Conservation (phyloP, 768 basidiomycete species). For the Hortiboletus campestris region DNA sequence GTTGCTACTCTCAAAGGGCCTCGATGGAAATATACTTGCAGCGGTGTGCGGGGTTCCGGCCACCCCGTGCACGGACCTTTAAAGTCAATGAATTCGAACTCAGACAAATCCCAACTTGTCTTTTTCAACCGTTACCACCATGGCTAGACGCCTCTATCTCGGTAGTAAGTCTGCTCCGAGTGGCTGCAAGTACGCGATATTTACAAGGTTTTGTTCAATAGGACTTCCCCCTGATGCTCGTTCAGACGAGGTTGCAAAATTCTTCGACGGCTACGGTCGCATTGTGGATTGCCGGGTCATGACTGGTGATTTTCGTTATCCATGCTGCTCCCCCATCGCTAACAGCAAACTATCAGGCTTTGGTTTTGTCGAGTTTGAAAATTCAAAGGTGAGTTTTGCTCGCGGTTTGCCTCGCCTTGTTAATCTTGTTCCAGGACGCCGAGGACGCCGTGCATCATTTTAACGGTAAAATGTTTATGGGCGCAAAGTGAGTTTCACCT, state of each 20-base stretch:
- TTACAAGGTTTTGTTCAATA: constrained; percentile 26
- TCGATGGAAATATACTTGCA: not conserved
- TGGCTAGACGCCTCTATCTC: constrained; percentile 85
- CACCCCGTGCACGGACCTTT: constrained; percentile 30
- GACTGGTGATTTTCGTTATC: constrained; percentile 64
- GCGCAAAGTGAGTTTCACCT: constrained; percentile 50
- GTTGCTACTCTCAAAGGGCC: not conserved
- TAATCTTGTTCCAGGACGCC: constrained; percentile 64
- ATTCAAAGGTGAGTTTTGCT: constrained; percentile 50
- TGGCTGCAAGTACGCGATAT: constrained; percentile 2
- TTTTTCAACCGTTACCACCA: constrained; percentile 40
- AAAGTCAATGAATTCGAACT: constrained; percentile 32
- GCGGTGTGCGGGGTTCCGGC: constrained; percentile 20
- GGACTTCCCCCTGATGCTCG: constrained; percentile 84
- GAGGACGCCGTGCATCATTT: constrained; percentile 89
- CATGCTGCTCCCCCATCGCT: not conserved
- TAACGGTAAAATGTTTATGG: constrained; percentile 89
- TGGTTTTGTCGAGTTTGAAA: constrained; percentile 97
- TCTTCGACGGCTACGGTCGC: constrained; percentile 88
- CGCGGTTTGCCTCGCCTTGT: constrained; percentile 1
- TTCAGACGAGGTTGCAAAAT: constrained; percentile 79
- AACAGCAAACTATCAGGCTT: constrained; percentile 57
- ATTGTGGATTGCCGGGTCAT: constrained; percentile 92
- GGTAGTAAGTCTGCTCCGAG: constrained; percentile 55
- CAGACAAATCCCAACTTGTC: constrained; percentile 25